Evolutionary conservation across 148 eudicot genomes (phyloP), one percentile per base, ranked within the genome.

Genomic region (Chenopodium album): DNA sequence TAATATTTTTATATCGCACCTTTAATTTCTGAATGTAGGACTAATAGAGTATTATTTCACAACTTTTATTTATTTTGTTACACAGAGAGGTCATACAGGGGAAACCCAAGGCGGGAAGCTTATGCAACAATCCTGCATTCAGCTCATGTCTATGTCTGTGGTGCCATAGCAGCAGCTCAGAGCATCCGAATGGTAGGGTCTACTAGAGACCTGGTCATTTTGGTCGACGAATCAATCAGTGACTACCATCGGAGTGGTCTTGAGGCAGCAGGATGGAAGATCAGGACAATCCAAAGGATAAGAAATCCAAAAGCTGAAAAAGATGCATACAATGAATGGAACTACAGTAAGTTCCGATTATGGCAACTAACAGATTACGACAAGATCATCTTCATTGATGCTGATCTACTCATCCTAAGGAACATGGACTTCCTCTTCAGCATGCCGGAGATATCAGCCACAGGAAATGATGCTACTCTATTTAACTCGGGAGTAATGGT

Each of bases 401-500:
- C 98, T 3, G 98, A 94, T 59, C 85, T 94, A 28, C 89, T 94
- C 8, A 85, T 94, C 63, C 85, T 94, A 2, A 60, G 90, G 17
- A 94, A 93, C 89, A 90, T 94, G 0, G 98, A 94, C 82, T 93
- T 91, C 88, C 80, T 94, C 34, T 94, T 94, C 76, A 76, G 78
- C 16, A 89, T 92, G 94, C 97, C 98, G 0, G 91, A 95, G 77
- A 93, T 95, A 1, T 90, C 97, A 3, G 98, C 98, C 6, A 95
- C 92, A 0, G 97, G 97, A 62, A 95, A 95, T 74, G 84, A 93
- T 32, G 95, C 88, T 41, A 89, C 97, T 0, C 89, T 93, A 0
- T 95, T 95, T 81, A 95, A 95, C 90, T 95, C 98, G 1, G 98
- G 98, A n/a, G 97, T 95, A 3, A 93, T 95, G 98, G 89, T 95